phyloP scores from a whole-genome alignment of 2,329 filamentous ascomycete genomes.

The Geosmithia putterillii region DNA sequence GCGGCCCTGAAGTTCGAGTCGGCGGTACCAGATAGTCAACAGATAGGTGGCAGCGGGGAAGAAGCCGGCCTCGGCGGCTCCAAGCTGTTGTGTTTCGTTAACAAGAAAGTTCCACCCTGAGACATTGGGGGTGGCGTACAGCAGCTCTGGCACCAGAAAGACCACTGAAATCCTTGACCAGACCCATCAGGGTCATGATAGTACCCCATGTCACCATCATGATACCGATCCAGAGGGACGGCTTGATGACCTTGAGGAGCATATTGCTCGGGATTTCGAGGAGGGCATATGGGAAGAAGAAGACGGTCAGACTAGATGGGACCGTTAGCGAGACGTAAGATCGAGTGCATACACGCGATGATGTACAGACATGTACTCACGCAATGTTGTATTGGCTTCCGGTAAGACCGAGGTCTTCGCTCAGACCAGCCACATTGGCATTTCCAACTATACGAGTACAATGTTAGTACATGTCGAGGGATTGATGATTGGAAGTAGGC shows the following conservation, averaged over 20 bases:
- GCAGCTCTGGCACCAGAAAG: too few species aligned
- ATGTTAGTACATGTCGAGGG: conserved; percentile 28
- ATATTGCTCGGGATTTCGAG: conserved; percentile 21
- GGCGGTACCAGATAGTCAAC: conserved; percentile 1
- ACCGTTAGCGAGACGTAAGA: too few species aligned
- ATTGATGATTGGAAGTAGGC: neutral
- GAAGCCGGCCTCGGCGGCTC: conserved; percentile 6
- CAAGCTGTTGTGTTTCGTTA: conserved; percentile 1
- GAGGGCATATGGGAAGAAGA: conserved; percentile 49
- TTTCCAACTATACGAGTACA: conserved; percentile 21
- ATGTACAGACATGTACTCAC: conserved; percentile 15
- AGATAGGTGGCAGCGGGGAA: conserved; percentile 5
- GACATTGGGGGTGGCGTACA: too few species aligned
- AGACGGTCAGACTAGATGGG: conserved; percentile 21
- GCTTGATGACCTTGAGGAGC: conserved; percentile 9
- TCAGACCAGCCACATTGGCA: conserved; percentile 27
- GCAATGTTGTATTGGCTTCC: conserved; percentile 24
- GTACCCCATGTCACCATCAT: conserved; percentile 4
- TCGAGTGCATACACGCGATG: conserved; percentile 16
- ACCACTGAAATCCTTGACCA: too few species aligned
- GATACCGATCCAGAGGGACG: conserved; percentile 4
- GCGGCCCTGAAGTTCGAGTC: conserved; percentile 3
- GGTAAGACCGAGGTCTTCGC: conserved; percentile 25
- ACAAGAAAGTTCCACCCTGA: conserved; percentile 1
- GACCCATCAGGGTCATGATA: too few species aligned